Conservation (phyloP, 345 rosid species). For the Tarenaya hassleriana region DNA sequence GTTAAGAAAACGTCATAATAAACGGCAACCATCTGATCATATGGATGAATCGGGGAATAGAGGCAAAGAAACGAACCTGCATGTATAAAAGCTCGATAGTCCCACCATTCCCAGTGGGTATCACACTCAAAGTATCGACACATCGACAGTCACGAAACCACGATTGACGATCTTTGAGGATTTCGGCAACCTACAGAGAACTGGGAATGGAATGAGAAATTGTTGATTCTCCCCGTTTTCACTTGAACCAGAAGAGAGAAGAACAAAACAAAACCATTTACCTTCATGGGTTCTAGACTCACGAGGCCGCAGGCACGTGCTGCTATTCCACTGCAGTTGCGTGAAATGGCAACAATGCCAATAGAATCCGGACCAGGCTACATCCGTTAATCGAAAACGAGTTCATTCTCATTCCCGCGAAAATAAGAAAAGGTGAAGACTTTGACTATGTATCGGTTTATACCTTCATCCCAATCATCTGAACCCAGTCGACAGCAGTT, state of each 20-base stretch:
- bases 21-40: background rate
- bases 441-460: no score
- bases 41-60: no score
- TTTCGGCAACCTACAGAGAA: conserved; percentile 69
- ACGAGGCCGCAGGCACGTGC: conserved; percentile 99
- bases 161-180: conserved; percentile 88
- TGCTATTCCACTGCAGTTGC: conserved; percentile 93
- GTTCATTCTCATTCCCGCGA: background rate
- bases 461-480: conserved; percentile 99
- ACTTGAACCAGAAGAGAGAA: no score
- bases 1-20: background rate
- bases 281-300: conserved; percentile 96
- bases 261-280: conserved; percentile 29
- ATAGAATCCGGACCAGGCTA: conserved; percentile 99
- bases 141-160: conserved; percentile 95
- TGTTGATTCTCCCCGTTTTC: no score
- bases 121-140: conserved; percentile 70
- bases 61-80: conserved; percentile 51
- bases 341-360: conserved; percentile 99
- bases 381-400: conserved; percentile 12
- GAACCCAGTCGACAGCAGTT: conserved; percentile 99
- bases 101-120: conserved; percentile 90
- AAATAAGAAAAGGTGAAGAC: background rate
- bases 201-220: background rate
- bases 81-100: conserved; percentile 93